These are phyloP conservation scores for Styphnolobium japonicum DNA, from an alignment of 306 rosid species.

Conservation along the genomic window DNA sequence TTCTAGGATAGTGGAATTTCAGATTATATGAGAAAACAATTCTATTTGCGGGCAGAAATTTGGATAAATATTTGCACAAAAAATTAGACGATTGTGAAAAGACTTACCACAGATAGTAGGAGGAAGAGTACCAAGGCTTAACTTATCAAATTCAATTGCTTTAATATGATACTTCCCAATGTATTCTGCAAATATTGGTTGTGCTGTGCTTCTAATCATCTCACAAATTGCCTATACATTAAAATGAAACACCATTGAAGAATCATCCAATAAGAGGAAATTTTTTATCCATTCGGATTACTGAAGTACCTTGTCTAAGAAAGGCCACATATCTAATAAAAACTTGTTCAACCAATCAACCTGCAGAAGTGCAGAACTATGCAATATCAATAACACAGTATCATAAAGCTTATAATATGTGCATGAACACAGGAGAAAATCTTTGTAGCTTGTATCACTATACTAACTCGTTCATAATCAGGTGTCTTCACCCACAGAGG, in stretches of 20 bases:
- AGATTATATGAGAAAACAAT: neutral
- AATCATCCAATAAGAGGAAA: neutral
- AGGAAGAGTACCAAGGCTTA: conserved; percentile 63
- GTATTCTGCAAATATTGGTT: conserved; percentile 66
- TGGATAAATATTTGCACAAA: neutral
- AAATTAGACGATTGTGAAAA: neutral
- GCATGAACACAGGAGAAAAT: neutral
- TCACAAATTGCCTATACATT: conserved; percentile 65
- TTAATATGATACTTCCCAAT: conserved; percentile 47
- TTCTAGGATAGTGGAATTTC: neutral
- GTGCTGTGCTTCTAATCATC: conserved; percentile 49
- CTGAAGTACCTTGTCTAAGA: conserved; percentile 65
- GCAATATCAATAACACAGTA: conserved; percentile 24
- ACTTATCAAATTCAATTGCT: conserved; percentile 45
- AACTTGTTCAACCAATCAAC: conserved; percentile 87
- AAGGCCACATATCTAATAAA: conserved; percentile 76
- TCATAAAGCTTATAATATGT: neutral
- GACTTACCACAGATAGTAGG: conserved; percentile 56
- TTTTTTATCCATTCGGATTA: neutral
- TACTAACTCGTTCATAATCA: conserved; percentile 82
- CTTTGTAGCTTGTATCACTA: neutral
- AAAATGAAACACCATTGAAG: conserved; percentile 14
- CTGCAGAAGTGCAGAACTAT: conserved; percentile 54
- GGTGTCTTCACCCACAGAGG: conserved; percentile 89
- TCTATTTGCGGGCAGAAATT: neutral